Evolutionary conservation across 139 green algal genomes (phyloP), one percentile per base, ranked within the genome.

Genomic region (Haematococcus sp.): DNA sequence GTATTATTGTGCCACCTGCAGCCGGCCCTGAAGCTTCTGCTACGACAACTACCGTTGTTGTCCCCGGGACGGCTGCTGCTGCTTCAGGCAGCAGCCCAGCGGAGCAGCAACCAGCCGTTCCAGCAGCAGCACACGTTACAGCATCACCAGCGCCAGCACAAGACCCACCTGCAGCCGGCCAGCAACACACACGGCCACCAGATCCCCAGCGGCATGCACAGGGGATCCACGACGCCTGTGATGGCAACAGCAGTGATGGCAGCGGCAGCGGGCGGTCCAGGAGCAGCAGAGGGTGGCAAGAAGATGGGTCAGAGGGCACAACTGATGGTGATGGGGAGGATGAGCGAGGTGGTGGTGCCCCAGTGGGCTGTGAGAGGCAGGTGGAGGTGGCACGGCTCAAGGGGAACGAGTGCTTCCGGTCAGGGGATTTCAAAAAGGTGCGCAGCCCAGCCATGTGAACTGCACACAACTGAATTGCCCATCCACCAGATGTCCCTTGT

Each of bases 381-480:
- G 72, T 76, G 20, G 76, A 75, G 31, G 71, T 74, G 25, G 77
- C 83, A 23, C 77, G 80, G 63, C 13, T 75, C 49, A 79, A 79
- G 35, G 84, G 84, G 49, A 90, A 90, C 68, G 72, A 75, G 40
- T 73, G 76, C 15, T 90, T 85, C 63, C 49, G 27, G 0, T 30
- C 28, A 0, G 74, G 74, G 13, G 79, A 90, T 31, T 87, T 76
- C 68, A 1, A 31, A 31, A 87, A 84, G 74, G 84, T 72, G 35
- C 2, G 34, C 25, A 27, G 25, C 19, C 7, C 25, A 40, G 4
- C 4, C 13, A 20, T 23, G 27, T 66, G 55, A 19, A 31, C 46
- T 16, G 15, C 13, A 23, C 46, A 13, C 46, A 16, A 55, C 46
- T 16, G 46, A n/a, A n/a, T n/a, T n/a, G n/a, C n/a, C n/a, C n/a